Evolutionary conservation across 768 basidiomycete genomes (phyloP), one percentile per base, ranked within the genome.

Genomic region (Pisolithus albus): DNA sequence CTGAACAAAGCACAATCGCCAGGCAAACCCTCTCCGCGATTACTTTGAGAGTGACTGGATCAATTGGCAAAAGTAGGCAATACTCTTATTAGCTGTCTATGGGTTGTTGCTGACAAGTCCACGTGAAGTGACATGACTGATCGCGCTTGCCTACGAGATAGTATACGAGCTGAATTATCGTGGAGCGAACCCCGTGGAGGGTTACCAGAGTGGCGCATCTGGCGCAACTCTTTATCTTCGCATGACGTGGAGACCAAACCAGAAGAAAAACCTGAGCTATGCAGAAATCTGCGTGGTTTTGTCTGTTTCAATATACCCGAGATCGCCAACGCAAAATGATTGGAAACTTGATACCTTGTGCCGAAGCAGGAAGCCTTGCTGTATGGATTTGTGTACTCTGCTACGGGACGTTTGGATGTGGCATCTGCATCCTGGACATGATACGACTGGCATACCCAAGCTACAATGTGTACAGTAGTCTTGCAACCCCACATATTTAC

Each of bases 91-190:
- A 8, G 18, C 34, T 24, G 47, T 30, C 1, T 11, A 2, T 23
- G 11, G 46, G 42, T 56, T 28, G n/a, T 52, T 52, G 32, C 55
- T 59, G 46, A 55, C 37, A 21, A 41, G 48, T 4, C 9, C 23
- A 52, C 42, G 53, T 53, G 19, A 52, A 89, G 87, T 56, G 87
- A 90, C 55, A 89, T 90, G 88, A 71, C 71, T 39, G 83, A 86
- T 58, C 83, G 86, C 11, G 82, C 84, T 41, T 73, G 75, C 45
- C 78, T 87, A 70, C 77, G 82, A 36, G 69, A 70, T 15, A 67
- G 69, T 45, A 67, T 86, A 26, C 65, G 67, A 43, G 65, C 71
- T 4, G 71, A 75, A 49, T 61, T 82, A 26, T 62, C 61, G 15
- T 88, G 86, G 86, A 47, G 60, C 2, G 77, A 78, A 51, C 76